Evolutionary conservation across 2,329 filamentous ascomycete species (phyloP).

Genomic region (Nemania sp.): DNA sequence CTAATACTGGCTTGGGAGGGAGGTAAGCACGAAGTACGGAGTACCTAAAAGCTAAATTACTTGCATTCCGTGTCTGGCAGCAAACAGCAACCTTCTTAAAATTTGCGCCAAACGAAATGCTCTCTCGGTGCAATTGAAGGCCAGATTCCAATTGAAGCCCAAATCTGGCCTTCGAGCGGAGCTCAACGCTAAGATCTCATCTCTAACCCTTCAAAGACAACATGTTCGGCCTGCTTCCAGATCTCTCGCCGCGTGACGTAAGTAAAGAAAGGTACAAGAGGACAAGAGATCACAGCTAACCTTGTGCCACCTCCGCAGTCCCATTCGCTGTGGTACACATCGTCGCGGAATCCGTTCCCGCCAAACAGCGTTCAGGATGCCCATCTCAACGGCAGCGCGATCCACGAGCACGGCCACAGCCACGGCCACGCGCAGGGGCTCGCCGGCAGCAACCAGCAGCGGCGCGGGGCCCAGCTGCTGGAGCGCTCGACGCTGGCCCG

Average conservation of each 20-base stretch:
- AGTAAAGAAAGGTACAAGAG: conserved; percentile 33
- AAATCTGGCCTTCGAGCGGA: no score
- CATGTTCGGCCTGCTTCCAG: conserved; percentile 67
- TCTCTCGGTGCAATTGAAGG: no score
- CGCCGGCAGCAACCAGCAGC: conserved; percentile 30
- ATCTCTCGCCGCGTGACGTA: conserved; percentile 72
- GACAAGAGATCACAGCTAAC: neutral
- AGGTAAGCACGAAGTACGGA: no score
- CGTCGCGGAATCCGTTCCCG: conserved; percentile 56
- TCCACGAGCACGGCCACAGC: conserved; percentile 23
- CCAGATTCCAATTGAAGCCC: no score
- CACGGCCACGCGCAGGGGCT: conserved; percentile 24
- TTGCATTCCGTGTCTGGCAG: no score
- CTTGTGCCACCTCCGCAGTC: conserved; percentile 51
- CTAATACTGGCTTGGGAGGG: no score
- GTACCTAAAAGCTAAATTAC: no score
- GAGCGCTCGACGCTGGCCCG: conserved; percentile 67
- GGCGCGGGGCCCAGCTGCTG: conserved; percentile 46
- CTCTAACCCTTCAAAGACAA: neutral
- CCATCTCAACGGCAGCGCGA: conserved; percentile 32
- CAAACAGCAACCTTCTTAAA: no score
- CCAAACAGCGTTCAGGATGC: conserved; percentile 40
- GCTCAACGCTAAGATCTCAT: neutral
- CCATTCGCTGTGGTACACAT: conserved; percentile 74
- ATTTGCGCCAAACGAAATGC: no score